Evolutionary conservation across 495 filamentous ascomycete genomes (phyloP), one percentile per base, ranked within the genome.

Genomic region (Baudoinia panamericana): DNA sequence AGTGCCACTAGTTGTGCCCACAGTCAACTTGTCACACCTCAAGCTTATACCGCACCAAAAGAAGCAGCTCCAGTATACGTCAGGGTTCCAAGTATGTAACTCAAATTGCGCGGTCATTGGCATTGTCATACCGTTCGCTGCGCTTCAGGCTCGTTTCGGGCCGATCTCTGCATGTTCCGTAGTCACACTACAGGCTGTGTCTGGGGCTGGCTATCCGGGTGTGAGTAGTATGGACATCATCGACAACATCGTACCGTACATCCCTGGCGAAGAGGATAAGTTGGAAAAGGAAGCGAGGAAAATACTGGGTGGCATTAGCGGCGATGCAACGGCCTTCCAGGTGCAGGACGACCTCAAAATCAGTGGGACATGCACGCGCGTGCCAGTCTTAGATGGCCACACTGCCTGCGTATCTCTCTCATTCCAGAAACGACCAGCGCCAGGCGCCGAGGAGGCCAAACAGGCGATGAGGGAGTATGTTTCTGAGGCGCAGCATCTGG

Each of bases 61-160:
- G 17, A 53, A 57, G 36, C 48, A 57, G 20, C 42, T 54, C 32
- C 40, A 44, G 11, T 45, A 64, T 5, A 48, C 56, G 2, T 55
- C 57, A 27, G 63, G 63, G 33, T 63, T 66, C 46, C 51, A 61
- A 7, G 62, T 64, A 40, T 66, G 63, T 55, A 66, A 66, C 48
- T 63, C 60, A 29, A 66, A 65, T 44, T 65, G 62, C 51, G 62
- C 62, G 3, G 63, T 66, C 39, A 63, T 64, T 35, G 63, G 63
- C 43, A 45, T 66, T 27, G 63, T 63, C 19, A 63, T 65, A 26
- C 60, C 63, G 5, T 60, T 63, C 46, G 62, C 59, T 11, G 63
- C 63, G 7, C 56, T 64, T 11, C 59, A 60, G 35, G 36, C 55
- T 0, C 48, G 52, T 18, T 64, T 66, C 36, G 63, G 63, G 21